A percentile compares a stretch with the other conserved stretches of the same genome.
Evolutionary conservation across 768 basidiomycete genomes (phyloP).

Genomic region (Hypholoma sublateritium): DNA sequence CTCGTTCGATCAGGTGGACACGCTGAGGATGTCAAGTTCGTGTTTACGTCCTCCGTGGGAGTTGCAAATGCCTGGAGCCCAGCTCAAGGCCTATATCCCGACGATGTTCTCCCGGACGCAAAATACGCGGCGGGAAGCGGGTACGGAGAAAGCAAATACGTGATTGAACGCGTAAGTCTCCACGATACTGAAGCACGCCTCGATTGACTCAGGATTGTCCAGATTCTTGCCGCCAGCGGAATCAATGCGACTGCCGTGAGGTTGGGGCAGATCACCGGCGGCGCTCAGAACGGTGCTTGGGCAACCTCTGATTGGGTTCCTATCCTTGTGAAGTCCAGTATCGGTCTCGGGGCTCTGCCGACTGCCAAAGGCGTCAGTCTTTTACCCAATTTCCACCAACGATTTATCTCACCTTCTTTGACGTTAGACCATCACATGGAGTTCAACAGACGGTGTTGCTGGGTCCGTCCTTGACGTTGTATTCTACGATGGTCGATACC

Average conservation of each 20-base stretch:
- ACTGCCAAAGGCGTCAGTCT: slow-evolving; percentile 26
- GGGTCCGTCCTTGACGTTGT: not conserved
- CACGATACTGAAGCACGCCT: not conserved
- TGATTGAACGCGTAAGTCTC: slow-evolving; percentile 22
- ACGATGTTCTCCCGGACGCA: slow-evolving; percentile 18
- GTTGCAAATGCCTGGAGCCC: slow-evolving; percentile 30
- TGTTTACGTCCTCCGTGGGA: slow-evolving; percentile 42
- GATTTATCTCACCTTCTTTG: not conserved
- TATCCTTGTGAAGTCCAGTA: slow-evolving; percentile 28
- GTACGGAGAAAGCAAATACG: slow-evolving; percentile 42
- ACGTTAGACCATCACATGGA: slow-evolving; percentile 6
- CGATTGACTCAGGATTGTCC: not conserved
- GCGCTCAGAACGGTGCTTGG: slow-evolving; percentile 34
- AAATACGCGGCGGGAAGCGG: slow-evolving; percentile 28
- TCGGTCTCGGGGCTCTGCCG: slow-evolving; percentile 28
- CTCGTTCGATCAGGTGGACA: slow-evolving; percentile 29
- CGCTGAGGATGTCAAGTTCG: slow-evolving; percentile 26
- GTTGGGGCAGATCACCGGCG: slow-evolving; percentile 39
- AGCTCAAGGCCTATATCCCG: slow-evolving; percentile 20
- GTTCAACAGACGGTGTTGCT: slow-evolving; percentile 1
- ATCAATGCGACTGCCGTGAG: slow-evolving; percentile 32
- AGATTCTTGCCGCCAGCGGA: slow-evolving; percentile 33
- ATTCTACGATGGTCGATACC: not conserved
- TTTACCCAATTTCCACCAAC: not conserved
- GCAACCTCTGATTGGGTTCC: slow-evolving; percentile 42